Evolutionary conservation across 1,284 basidiomycete species (phyloP), one percentile per base, ranked within the genome.

Genomic region (Trichosporon inkin): DNA sequence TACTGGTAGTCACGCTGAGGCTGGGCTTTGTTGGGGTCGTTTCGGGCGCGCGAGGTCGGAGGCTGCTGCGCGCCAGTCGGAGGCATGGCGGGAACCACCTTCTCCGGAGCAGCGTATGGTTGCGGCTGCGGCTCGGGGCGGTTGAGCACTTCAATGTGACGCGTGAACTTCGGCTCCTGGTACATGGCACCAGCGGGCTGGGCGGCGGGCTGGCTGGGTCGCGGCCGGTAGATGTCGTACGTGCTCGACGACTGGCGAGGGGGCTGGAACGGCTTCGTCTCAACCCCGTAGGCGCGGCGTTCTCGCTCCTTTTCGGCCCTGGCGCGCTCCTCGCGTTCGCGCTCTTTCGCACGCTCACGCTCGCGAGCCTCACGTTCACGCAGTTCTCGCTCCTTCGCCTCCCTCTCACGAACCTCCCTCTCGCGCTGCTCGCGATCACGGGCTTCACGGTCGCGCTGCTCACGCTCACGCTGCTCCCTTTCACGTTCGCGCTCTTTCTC

Each of bases 111-210:
- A 6, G 56, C 32, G 56, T 62, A 62, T 1, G 44, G 28, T 32
- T 32, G 28, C 4, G 58, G 60, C 40, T 56, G 51, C 6, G 61
- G 28, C 13, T 67, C 67, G 24, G 71, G 71, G 3, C 65, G 64
- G 58, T 73, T 70, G 52, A 73, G 62, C 3, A 71, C 71, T 55
- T 73, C 71, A 28, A 73, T 73, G 57, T 71, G 69, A 4, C 66
- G 59, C 0, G 65, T 62, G 58, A 63, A 64, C 53, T 66, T 66
- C 14, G 66, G 53, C 47, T 68, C 64, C 17, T 63, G 19, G n/a
- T 58, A 51, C 6, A 49, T 19, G 20, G 60, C 47, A 16, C 51
- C 38, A 11, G 53, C 7, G 2, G 55, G 44, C 19, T 19, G 51
- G 0, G 56, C 22, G 11, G 39, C 11, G 17, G 54, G 24, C 28